Evolutionary conservation across 805 yeast species (phyloP), one percentile per base, ranked within the genome.

Genomic region (Kodamaea jinghongensis): DNA sequence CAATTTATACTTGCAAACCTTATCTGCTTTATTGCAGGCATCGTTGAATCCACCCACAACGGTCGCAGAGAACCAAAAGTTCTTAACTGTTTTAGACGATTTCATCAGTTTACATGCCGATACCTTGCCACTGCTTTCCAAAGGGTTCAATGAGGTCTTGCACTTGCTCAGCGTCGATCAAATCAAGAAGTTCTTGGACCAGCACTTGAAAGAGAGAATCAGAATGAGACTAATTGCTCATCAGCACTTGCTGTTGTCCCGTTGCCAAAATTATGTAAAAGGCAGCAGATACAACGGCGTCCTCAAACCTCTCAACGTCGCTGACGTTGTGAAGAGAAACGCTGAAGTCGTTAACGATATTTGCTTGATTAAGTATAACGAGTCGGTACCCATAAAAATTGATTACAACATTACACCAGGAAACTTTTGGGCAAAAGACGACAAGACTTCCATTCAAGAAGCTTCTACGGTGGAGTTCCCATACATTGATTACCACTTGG

Each of bases 221-320:
- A 75, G 90, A 48, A 86, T 93, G 81, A 79, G 96, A 42, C 67
- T 90, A 36, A 70, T 89, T 39, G 89, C 95, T 0, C 90, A 86
- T 46, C 96, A 93, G 59, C 96, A 86, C 61, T 73, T 87, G 15
- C 75, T 76, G 38, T 63, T 88, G 26, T 70, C 89, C 3, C 51
- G 52, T 15, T 31, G 41, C 22, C 16, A 13, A 12, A 14, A 38
- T 10, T 14, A 27, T 4, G 34, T 13, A 5, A 17, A 6, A 5
- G 54, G 70, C 1, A 45, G 81, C 75, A 35, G 73, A 37, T 68
- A 47, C 45, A 69, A 68, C 41, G 75, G 75, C 2, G 68, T 91
- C 12, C 84, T 89, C 50, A 79, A 76, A 43, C 70, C 76, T 34
- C 62, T 90, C 41, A 71, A 79, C 41, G 81, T 93, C 2, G 68